phyloP scores from a whole-genome alignment of 164 flowering plant species.

The Kalanchoe fedtschenkoi region DNA sequence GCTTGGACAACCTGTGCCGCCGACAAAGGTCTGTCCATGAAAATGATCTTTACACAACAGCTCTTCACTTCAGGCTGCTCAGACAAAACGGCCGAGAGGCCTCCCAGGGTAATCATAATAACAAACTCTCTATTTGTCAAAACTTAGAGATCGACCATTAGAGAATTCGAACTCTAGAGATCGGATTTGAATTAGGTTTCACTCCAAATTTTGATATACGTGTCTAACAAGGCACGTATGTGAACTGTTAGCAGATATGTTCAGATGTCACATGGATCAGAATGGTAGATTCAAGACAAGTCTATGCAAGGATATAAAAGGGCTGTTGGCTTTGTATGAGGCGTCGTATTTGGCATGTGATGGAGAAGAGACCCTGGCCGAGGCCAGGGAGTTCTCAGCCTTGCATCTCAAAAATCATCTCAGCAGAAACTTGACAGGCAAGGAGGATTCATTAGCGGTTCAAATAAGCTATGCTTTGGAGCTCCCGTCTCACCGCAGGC shows the following conservation, averaged over 20 bases:
- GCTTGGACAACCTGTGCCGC: no score
- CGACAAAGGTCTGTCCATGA: no score
- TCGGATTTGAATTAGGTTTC: no score
- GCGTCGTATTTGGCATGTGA: slow-evolving; percentile 15
- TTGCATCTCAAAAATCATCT: slow-evolving; percentile 12
- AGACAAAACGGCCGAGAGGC: not conserved
- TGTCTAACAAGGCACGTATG: no score
- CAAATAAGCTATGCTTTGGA: slow-evolving; percentile 24
- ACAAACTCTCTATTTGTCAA: no score
- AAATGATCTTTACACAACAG: not conserved
- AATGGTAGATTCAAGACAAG: not conserved
- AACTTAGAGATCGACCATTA: no score
- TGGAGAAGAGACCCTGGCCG: slow-evolving; percentile 15
- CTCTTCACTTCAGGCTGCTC: not conserved
- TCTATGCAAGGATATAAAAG: slow-evolving; percentile 6
- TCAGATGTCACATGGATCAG: not conserved
- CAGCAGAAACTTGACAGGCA: not conserved
- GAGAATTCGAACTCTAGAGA: no score
- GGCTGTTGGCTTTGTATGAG: slow-evolving; percentile 19
- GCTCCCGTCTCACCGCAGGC: slow-evolving; percentile 24
- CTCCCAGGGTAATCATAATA: slow-evolving; percentile 1
- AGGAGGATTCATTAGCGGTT: slow-evolving; percentile 1
- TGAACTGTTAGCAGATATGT: no score
- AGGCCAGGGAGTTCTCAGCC: slow-evolving; percentile 15
- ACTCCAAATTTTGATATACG: no score